Evolutionary conservation across 1,284 basidiomycete genomes (phyloP).

Genomic region (Limonomyces culmigenus): DNA sequence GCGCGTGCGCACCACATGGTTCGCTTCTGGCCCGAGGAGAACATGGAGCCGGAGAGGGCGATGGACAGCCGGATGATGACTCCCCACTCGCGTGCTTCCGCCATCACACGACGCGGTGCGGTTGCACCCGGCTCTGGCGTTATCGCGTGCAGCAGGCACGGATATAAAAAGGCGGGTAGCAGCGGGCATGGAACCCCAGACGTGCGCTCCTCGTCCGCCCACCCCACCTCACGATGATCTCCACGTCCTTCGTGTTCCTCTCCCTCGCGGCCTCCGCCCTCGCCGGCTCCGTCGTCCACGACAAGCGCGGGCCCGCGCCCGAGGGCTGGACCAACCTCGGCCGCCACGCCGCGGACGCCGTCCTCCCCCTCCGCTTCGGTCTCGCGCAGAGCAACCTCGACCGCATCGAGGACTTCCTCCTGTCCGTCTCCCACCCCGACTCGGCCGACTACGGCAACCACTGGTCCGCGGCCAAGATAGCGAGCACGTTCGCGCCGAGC

Average conservation of each 20-base stretch:
- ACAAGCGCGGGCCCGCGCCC: slow-evolving; percentile 18
- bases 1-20: too few species aligned
- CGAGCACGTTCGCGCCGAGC: slow-evolving; percentile 23
- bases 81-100: too few species aligned
- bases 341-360: slow-evolving; percentile 13
- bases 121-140: too few species aligned
- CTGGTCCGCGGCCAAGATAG: slow-evolving; percentile 20
- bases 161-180: too few species aligned
- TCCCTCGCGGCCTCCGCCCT: slow-evolving; percentile 5
- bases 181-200: too few species aligned
- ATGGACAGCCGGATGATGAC: too few species aligned
- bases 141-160: too few species aligned
- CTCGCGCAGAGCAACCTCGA: slow-evolving; percentile 26
- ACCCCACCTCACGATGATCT: too few species aligned
- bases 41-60: too few species aligned
- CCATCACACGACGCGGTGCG: too few species aligned
- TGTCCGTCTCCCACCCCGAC: slow-evolving; percentile 27
- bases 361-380: slow-evolving; percentile 26
- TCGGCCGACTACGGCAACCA: slow-evolving; percentile 25
- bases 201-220: too few species aligned
- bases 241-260: slow-evolving; percentile 4
- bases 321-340: slow-evolving; percentile 18
- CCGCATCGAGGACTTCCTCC: slow-evolving; percentile 21
- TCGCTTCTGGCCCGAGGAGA: too few species aligned
- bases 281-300: slow-evolving; percentile 18